Base-by-base conservation (phyloP, 2,329 filamentous ascomycete species). In the Fusarium hostae region DNA sequence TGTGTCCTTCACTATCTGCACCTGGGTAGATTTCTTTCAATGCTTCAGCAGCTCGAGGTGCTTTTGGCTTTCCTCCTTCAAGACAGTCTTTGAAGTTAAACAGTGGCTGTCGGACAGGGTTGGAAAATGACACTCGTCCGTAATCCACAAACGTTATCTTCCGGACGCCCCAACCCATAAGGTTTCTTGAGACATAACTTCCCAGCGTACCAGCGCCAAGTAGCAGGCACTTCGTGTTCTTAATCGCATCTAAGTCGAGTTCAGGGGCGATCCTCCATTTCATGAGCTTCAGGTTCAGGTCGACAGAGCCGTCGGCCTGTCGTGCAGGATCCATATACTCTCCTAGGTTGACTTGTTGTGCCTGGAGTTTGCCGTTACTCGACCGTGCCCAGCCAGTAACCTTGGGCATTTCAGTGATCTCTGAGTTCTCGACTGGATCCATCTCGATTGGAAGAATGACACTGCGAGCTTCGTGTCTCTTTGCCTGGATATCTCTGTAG, bases 131-230 rank as follows among this genome's bases (percentile, higher is more conserved):
- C 37, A 99, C 95, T 8, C 88, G 89, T 15, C 93, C 96, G 76
- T 97, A 97, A 82, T 99, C 96, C 69, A 99, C 90, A 79, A 99
- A 97, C 0, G 95, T 98, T 73, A 99, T 95, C 79, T 97, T 96
- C 28, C 92, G 89, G 15, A 98, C 94, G 16, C 96, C 96, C 96
- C 96, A 99, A 3, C 94, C 96, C 87, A 98, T 91, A 43, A 99
- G 82, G 67, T 95, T 97, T 57, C 96, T 89, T 15, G 95, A 94
- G 24, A 99, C 95, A 78, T 98, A 98, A 67, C 94, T 95, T 12
- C 96, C 96, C 3, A 99, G 86, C 0, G 96, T 99, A 18, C 96
- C 96, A 1, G 96, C 94, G 8, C 96, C 96, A 3, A 99, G 89
- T 5, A 99, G 84, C 20, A 99, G 87, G 78, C 96, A 99, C 78